Base-by-base conservation (phyloP, 1,284 basidiomycete species). In the Ceratobasidium sp. region DNA sequence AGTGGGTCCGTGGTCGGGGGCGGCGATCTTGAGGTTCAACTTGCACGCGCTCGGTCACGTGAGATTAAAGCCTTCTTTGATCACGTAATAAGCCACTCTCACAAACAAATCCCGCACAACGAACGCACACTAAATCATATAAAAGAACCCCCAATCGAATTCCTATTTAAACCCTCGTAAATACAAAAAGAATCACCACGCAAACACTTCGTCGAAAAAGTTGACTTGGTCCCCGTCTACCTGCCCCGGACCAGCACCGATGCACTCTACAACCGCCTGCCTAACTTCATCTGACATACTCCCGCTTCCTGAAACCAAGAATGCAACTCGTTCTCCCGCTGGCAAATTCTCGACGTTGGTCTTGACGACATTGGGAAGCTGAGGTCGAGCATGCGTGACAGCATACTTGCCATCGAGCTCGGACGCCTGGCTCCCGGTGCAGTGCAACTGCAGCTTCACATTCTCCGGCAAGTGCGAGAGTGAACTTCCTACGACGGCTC, bases 231-330 rank as follows among this genome's bases (percentile, higher is more conserved):
- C 67, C 43, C 54, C 67, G 11, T 55, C 54, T 13, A 70, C 55
- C 32, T 58, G 28, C 23, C 55, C 55, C 2, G 55, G 30, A 16
- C 55, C 67, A 50, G 14, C 23, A 7, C 67, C 67, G 16, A 70
- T 55, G 9, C 23, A 55, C 26, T 70, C 54, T 1, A 70, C 55
- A 30, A 55, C 55, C 30, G 67, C 67, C 26, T 35, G 41, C 23
- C 67, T 38, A 28, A 70, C 67, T 30, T 70, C 54, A n/a, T 70
- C 67, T 30, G 55, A 55, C 67, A 70, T 70, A 11, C 67, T 55
- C 2, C 30, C 67, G n/a, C 54, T 55, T 3, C 67, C 67, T 21
- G 54, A 70, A 4, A 70, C 67, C 18, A 70, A 70, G 44, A 70
- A 70, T 14, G 67, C 67, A 5, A 70, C 16, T 16, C 67, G 26